These are phyloP conservation scores for Pichia kluyveri DNA, from an alignment of 805 yeast species.

Conservation along the genomic window DNA sequence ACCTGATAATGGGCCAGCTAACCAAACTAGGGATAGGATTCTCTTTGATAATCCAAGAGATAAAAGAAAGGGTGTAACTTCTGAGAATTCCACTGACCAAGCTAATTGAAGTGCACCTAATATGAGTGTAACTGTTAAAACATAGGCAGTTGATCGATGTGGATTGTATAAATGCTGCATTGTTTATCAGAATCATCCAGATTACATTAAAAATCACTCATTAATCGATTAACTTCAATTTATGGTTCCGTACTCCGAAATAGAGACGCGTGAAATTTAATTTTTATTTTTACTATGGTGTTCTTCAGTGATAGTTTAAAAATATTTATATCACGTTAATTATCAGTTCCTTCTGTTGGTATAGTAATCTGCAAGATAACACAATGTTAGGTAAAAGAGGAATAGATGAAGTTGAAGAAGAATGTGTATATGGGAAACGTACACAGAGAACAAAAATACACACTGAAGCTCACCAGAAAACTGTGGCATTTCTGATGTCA, in stretches of 20 bases:
- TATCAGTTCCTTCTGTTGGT: no score
- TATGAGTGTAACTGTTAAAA: conserved; percentile 36
- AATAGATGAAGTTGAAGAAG: no score
- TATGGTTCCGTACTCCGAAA: no score
- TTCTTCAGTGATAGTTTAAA: no score
- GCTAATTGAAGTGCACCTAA: conserved; percentile 55
- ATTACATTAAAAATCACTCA: no score
- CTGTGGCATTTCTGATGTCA: conserved; percentile 22
- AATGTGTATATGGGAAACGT: neutral
- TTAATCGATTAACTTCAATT: no score
- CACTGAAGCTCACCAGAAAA: conserved; percentile 9
- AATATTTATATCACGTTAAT: no score
- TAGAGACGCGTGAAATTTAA: no score
- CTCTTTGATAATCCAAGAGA: conserved; percentile 55
- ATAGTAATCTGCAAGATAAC: no score
- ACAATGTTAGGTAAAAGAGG: no score
- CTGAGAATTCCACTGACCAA: conserved; percentile 59
- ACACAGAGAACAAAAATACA: conserved; percentile 2
- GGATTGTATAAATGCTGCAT: conserved; percentile 28
- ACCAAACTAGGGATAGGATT: conserved; percentile 49
- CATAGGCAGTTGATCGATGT: conserved; percentile 33
- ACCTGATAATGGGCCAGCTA: conserved; percentile 60
- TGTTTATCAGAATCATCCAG: neutral
- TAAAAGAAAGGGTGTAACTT: conserved; percentile 53
- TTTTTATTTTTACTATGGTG: no score